These are phyloP conservation scores for Sporothrix schenckii DNA, from an alignment of 2,329 filamentous ascomycete species.

Conservation along the genomic window DNA sequence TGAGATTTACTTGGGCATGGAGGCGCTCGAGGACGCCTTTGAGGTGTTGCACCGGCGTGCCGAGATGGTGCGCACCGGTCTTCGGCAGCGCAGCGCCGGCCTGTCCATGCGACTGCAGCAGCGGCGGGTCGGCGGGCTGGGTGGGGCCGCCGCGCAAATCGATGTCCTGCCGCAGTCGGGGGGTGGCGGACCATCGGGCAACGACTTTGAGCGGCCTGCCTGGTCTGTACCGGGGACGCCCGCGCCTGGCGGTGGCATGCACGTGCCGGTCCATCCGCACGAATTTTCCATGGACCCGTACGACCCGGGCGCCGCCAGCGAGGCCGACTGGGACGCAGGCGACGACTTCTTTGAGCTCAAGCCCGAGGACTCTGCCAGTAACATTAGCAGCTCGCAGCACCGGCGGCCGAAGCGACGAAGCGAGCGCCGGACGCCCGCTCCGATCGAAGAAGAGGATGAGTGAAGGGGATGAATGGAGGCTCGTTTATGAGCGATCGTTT, in stretches of 20 bases:
- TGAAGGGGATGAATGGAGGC: not conserved
- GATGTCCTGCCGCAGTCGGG: slow-evolving; percentile 56
- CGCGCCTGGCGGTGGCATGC: slow-evolving; percentile 34
- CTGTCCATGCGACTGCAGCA: slow-evolving; percentile 66
- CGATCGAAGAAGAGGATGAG: slow-evolving; percentile 70
- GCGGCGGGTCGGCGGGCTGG: slow-evolving; percentile 48
- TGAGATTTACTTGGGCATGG: slow-evolving; percentile 93
- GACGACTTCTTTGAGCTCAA: slow-evolving; percentile 64
- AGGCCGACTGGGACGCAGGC: slow-evolving; percentile 61
- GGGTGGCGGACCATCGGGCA: slow-evolving; percentile 43
- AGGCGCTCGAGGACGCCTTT: slow-evolving; percentile 89
- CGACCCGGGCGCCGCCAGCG: slow-evolving; percentile 42
- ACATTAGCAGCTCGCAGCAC: slow-evolving; percentile 72
- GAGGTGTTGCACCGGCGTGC: slow-evolving; percentile 86
- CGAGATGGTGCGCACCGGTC: slow-evolving; percentile 73
- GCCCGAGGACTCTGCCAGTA: slow-evolving; percentile 79
- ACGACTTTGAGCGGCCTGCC: slow-evolving; percentile 50
- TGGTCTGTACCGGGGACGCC: slow-evolving; percentile 44
- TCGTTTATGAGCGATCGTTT: not conserved
- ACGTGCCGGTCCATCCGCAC: slow-evolving; percentile 27
- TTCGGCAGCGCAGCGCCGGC: slow-evolving; percentile 81
- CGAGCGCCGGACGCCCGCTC: slow-evolving; percentile 71
- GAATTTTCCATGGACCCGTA: slow-evolving; percentile 31
- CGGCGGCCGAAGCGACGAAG: slow-evolving; percentile 68
- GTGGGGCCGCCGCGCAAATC: slow-evolving; percentile 49